A percentile compares a stretch with the other conserved stretches of the same genome.
Evolutionary conservation across 257 asterid species (phyloP).

Genomic region (Salvia hispanica): DNA sequence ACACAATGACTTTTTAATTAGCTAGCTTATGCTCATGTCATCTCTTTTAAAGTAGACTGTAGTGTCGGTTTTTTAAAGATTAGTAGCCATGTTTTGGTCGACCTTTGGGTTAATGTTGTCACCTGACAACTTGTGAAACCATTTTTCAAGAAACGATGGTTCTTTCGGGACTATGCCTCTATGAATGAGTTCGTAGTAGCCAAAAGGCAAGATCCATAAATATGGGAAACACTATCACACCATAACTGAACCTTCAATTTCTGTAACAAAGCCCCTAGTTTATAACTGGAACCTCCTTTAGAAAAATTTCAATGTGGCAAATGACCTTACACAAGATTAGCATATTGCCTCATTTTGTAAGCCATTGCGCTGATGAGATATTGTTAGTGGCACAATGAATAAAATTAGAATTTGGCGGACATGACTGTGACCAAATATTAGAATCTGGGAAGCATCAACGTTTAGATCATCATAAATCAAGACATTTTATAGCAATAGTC

Average conservation of each 20-base stretch:
- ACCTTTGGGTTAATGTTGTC: not conserved
- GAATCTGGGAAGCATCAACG: not conserved
- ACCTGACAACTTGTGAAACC: not conserved
- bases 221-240: not conserved
- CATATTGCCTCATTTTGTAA: no score
- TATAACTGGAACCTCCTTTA: no score
- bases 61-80: not conserved
- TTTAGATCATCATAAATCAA: not conserved
- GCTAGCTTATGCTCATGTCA: not conserved
- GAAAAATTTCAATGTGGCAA: no score
- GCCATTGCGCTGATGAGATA: not conserved
- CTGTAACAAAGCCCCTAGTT: conserved; percentile 2
- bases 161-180: not conserved
- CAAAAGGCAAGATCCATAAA: conserved; percentile 7
- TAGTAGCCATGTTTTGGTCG: no score
- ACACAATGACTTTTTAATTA: not conserved
- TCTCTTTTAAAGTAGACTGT: conserved; percentile 5
- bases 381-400: no score
- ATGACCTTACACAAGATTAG: no score
- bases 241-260: not conserved
- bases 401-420: no score
- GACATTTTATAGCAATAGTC: not conserved
- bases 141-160: not conserved
- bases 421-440: no score
- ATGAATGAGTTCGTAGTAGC: not conserved